Conservation (phyloP, 768 basidiomycete genomes). For the Auricularia sp. region DNA sequence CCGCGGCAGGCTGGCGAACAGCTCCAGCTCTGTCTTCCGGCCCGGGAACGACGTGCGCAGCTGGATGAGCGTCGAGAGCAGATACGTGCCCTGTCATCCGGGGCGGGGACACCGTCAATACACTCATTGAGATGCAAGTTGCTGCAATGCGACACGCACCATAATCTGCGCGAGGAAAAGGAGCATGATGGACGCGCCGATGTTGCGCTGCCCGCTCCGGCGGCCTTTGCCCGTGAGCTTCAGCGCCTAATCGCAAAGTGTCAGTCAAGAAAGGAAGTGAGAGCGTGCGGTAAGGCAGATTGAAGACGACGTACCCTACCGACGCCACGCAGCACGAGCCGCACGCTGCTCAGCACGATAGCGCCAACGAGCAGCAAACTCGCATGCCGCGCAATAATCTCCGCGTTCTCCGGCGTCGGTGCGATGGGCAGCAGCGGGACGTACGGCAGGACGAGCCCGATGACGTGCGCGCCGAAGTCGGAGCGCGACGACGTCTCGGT, state of each 20-base stretch:
- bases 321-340: slow-evolving; percentile 59
- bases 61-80: slow-evolving; percentile 75
- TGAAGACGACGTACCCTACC: slow-evolving; percentile 36
- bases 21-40: slow-evolving; percentile 40
- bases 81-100: slow-evolving; percentile 57
- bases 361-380: slow-evolving; percentile 65
- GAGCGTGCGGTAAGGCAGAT: not conserved
- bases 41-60: slow-evolving; percentile 74
- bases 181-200: slow-evolving; percentile 68
- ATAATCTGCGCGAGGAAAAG: slow-evolving; percentile 74
- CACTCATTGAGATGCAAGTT: too few species aligned
- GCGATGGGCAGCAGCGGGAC: slow-evolving; percentile 31
- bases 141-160: slow-evolving; percentile 33
- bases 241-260: slow-evolving; percentile 32
- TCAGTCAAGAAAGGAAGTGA: not conserved
- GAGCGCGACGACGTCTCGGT: slow-evolving; percentile 34
- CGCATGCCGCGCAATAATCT: slow-evolving; percentile 40
- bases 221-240: slow-evolving; percentile 41
- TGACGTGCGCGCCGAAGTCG: slow-evolving; percentile 31
- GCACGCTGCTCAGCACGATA: slow-evolving; percentile 65
- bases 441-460: slow-evolving; percentile 22
- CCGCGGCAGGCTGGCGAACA: slow-evolving; percentile 64
- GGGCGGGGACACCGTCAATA: too few species aligned
- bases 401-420: slow-evolving; percentile 24
- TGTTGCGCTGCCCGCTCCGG: slow-evolving; percentile 28